Conservation (phyloP, 768 basidiomycete genomes). For the Auriscalpium microsporum region DNA sequence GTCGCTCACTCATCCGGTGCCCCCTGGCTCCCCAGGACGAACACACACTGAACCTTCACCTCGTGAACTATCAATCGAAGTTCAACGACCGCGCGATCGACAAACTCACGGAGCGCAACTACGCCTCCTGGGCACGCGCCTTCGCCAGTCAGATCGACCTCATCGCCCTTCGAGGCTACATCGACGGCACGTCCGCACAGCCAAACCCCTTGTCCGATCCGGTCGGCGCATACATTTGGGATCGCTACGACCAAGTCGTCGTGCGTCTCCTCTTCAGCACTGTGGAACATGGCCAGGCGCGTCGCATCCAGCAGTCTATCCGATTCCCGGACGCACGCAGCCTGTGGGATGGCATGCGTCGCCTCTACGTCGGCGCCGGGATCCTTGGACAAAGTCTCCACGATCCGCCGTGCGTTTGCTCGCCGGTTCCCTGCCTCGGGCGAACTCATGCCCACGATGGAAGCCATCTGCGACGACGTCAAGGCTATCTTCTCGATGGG, state of each 20-base stretch:
- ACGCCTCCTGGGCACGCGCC: background rate
- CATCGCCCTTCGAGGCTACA: background rate
- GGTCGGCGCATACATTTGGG: background rate
- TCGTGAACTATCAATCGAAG: background rate
- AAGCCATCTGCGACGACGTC: background rate
- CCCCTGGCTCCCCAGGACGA: background rate
- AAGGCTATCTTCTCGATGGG: background rate
- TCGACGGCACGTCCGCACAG: background rate
- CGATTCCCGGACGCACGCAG: background rate
- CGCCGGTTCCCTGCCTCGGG: background rate
- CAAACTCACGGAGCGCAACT: background rate
- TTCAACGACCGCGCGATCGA: background rate
- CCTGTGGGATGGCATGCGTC: background rate
- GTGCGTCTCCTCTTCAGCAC: background rate
- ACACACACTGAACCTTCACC: background rate
- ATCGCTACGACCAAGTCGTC: background rate
- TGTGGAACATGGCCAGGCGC: background rate
- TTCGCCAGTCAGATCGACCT: background rate
- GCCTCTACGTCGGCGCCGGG: background rate
- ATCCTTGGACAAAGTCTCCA: background rate
- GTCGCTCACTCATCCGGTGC: background rate
- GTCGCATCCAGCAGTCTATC: background rate
- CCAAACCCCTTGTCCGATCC: background rate
- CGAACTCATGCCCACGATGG: background rate
- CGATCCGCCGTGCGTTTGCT: background rate